Evolutionary conservation across 768 basidiomycete species (phyloP).

Genomic region (Boletus patriciae): DNA sequence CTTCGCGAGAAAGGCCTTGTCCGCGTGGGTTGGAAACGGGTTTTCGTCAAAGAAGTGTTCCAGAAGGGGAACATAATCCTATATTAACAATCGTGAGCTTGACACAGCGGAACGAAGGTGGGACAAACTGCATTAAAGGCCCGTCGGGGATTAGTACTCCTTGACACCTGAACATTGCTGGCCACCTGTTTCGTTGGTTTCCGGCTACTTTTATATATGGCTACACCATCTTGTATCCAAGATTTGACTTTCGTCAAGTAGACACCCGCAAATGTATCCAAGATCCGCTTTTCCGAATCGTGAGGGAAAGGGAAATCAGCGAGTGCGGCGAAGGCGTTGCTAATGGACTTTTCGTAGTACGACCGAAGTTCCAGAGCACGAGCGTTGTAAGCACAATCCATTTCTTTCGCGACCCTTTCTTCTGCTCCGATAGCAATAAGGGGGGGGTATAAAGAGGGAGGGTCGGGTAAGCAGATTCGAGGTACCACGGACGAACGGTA

Average conservation of each 20-base stretch:
- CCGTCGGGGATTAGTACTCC: neutral
- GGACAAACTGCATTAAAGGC: neutral
- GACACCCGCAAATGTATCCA: neutral
- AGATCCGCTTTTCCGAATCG: neutral
- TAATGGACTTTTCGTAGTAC: neutral
- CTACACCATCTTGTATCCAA: neutral
- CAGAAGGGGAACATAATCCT: neutral
- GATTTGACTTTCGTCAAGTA: neutral
- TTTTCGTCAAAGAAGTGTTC: conserved; percentile 7
- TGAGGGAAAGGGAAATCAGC: neutral
- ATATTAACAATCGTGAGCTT: neutral
- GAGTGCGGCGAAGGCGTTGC: neutral
- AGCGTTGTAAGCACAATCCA: conserved; percentile 2
- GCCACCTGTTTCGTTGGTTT: neutral
- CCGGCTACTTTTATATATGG: neutral
- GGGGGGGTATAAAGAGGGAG: neutral
- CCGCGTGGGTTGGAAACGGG: neutral
- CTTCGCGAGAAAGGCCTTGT: conserved; percentile 2
- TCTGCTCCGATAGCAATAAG: neutral
- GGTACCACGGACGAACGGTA: neutral
- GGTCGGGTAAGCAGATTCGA: conserved; percentile 1
- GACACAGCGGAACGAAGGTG: neutral
- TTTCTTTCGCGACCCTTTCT: neutral
- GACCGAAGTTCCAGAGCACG: conserved; percentile 7
- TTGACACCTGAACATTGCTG: neutral